Base-by-base conservation (phyloP, 305 asterid genomes). In the Fraxinus paxiana region DNA sequence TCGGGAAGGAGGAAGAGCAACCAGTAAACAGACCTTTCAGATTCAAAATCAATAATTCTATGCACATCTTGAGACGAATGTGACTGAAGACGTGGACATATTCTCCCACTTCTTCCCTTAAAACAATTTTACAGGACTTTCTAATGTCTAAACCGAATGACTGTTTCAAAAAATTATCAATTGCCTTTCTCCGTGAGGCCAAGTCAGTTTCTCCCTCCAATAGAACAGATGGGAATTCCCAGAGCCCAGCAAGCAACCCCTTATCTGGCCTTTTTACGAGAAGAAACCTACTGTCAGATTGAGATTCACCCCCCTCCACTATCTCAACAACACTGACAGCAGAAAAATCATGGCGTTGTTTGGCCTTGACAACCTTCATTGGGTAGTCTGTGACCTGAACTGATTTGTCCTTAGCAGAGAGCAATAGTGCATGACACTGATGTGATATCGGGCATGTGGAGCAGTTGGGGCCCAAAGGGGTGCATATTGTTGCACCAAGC, bases 301-400 rank as follows among this genome's bases (percentile, higher is more conserved):
- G 90, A 85, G 90, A 82, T 78, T 85, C 85, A 65, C 34, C 87
- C 75, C 74, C 90, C 86, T 86, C 92, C 4, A 89, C 79, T 87
- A 91, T 89, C 87, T 96, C 98, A 76, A 96, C 97, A 56, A 96
- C 97, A 90, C 96, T 90, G 79, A 96, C 98, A 79, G 99, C 99
- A 78, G 96, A 87, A 86, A 88, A 94, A 54, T 96, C 94, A 54
- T 46, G 91, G 84, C 99, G 90, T 84, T 79, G 93, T 85, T 92
- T 89, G 77, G 94, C 92, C 91, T 94, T 96, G 73, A 90, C 88
- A 77, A 92, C 97, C 89, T 94, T 96, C 33, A 38, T 86, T 48
- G 99, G 99, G 83, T 92, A 96, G 73, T 96, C 95, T 24, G 95
- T 92, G 84, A 96, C 98, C 76, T 77, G 90, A 77, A 89, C 87